A percentile compares a stretch with the other conserved stretches of the same genome.
Evolutionary conservation across 306 rosid species (phyloP).

Genomic region (Dalbergia cultrata): DNA sequence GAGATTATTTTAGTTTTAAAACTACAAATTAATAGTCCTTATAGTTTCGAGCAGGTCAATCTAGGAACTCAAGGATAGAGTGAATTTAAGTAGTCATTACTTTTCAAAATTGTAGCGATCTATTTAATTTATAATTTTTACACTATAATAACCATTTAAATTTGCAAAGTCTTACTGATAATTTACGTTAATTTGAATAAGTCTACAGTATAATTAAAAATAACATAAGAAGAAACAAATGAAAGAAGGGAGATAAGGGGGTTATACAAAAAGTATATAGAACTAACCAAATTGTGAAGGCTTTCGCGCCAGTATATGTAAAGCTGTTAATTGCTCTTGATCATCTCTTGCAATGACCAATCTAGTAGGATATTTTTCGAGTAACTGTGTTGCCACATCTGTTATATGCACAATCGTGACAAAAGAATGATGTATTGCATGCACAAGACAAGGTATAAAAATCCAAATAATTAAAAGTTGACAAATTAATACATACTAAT

Average conservation of each 20-base stretch:
- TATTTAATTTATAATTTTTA: too few relatives aligned
- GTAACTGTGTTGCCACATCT: conserved; percentile 3
- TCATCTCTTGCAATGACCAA: conserved; percentile 14
- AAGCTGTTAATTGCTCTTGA: not conserved
- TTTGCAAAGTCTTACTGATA: not conserved
- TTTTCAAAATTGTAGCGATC: too few relatives aligned
- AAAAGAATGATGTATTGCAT: not conserved
- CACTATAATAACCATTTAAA: not conserved
- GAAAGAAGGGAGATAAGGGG: too few relatives aligned
- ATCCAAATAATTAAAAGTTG: not conserved
- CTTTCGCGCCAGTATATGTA: not conserved
- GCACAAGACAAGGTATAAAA: too few relatives aligned
- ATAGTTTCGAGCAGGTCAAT: too few relatives aligned
- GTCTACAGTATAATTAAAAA: not conserved
- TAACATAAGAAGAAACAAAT: not conserved
- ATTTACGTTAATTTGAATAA: not conserved
- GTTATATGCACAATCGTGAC: not conserved
- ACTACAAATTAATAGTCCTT: not conserved
- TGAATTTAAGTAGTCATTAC: too few relatives aligned
- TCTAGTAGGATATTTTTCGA: not conserved
- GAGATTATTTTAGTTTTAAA: too few relatives aligned
- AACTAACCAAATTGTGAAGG: not conserved
- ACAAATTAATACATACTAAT: not conserved
- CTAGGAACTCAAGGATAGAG: too few relatives aligned
- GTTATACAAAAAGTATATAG: not conserved